phyloP scores from a whole-genome alignment of 2,329 filamentous ascomycete species.

The Penicillium sp. region DNA sequence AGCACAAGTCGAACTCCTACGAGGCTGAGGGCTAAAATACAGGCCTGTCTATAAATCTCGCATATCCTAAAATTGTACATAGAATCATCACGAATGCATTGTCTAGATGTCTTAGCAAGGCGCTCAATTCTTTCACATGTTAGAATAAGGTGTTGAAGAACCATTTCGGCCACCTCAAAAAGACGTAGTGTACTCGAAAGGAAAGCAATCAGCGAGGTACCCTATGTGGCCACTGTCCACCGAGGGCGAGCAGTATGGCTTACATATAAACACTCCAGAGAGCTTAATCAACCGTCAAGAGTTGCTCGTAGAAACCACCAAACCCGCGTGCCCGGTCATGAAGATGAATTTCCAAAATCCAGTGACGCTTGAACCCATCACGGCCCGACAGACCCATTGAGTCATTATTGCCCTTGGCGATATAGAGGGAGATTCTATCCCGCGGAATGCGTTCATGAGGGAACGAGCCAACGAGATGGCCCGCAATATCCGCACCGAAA shows the following conservation, averaged over 20 bases:
- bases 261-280: not conserved
- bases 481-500: constrained; percentile 48
- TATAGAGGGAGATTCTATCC: constrained; percentile 49
- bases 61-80: constrained; percentile 6
- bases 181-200: not conserved
- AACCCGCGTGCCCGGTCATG: constrained; percentile 41
- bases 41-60: not conserved
- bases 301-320: constrained; percentile 48
- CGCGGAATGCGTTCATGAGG: constrained; percentile 53
- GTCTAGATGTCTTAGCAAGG: not conserved
- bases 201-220: not conserved
- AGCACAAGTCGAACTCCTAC: constrained; percentile 94
- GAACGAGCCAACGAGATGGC: constrained; percentile 54
- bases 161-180: not conserved
- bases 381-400: constrained; percentile 42
- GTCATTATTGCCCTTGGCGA: constrained; percentile 47
- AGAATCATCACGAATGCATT: constrained; percentile 6
- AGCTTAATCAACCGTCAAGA: constrained; percentile 28
- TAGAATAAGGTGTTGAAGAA: not conserved
- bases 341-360: constrained; percentile 55
- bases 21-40: constrained; percentile 59
- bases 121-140: not conserved
- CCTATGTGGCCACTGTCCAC: not conserved
- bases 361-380: constrained; percentile 48
- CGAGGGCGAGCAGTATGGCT: not conserved